These are phyloP conservation scores for Gynostemma pentaphyllum DNA, from an alignment of 306 rosid species.

Conservation along the genomic window DNA sequence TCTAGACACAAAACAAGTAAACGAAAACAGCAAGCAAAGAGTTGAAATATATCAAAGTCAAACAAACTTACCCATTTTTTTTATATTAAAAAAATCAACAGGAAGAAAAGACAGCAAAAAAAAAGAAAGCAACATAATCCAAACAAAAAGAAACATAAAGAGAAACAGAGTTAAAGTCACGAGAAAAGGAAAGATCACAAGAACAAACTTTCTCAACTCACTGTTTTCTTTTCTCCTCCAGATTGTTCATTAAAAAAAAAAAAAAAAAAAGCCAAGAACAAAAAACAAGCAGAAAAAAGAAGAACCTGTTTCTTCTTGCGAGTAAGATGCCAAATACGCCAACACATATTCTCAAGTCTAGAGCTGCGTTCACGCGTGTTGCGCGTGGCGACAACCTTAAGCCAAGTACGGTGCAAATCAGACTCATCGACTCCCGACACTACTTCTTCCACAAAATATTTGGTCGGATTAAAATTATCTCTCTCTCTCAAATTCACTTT, in stretches of 20 bases:
- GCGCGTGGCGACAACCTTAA: constrained; percentile 89
- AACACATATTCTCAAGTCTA: constrained; percentile 93
- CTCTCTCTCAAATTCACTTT: constrained; percentile 44
- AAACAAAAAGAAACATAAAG: too few relatives aligned
- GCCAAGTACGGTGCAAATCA: constrained; percentile 83
- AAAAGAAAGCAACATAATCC: too few relatives aligned
- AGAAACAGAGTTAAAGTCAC: too few relatives aligned
- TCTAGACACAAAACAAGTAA: neutral
- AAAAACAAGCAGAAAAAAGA: neutral
- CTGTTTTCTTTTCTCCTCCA: too few relatives aligned
- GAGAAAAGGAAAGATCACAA: neutral
- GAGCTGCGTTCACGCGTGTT: constrained; percentile 83
- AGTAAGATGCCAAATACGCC: constrained; percentile 97
- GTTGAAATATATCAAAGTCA: neutral
- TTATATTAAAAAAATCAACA: neutral
- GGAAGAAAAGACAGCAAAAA: neutral
- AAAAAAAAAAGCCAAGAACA: neutral
- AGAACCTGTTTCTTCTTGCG: constrained; percentile 77
- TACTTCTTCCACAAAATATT: constrained; percentile 90
- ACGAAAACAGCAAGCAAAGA: neutral
- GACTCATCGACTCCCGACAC: constrained; percentile 84
- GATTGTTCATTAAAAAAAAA: neutral
- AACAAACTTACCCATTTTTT: neutral
- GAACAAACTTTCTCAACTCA: too few relatives aligned
- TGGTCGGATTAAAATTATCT: constrained; percentile 70